Evolutionary conservation across 2,329 filamentous ascomycete genomes (phyloP), one percentile per base, ranked within the genome.

Genomic region (Sporothrix pallida): DNA sequence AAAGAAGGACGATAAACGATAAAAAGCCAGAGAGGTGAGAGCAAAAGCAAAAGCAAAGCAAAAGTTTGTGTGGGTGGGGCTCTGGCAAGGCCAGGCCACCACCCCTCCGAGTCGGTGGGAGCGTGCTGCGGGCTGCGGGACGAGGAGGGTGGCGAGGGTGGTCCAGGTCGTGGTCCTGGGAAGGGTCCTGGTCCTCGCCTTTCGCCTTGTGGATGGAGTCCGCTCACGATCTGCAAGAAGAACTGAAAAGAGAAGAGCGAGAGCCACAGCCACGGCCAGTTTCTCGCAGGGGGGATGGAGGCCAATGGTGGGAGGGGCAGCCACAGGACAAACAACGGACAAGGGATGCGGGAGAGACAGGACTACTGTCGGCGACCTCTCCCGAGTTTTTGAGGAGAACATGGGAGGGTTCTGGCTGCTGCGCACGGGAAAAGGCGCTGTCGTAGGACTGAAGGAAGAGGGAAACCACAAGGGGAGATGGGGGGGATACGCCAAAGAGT

Each of bases 381-480:
- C 62, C 60, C 60, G 60, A 42, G 15, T 37, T 37, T 37, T 7
- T 37, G 15, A 44, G 26, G 58, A n/a, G 31, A 23, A 54, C 50
- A 54, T 8, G 48, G 20, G 50, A 17, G 50, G 15, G 13, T 54
- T 37, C 7, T 37, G 31, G 20, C 23, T 44, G 31, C 37, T 63
- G 60, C 42, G 37, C 13, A 20, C 62, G 13, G 62, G 20, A n/a
- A 46, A 15, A 46, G 23, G 62, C 42, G 46, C n/a, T 15, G 10
- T 26, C 62, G 42, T 65, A 65, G 62, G 62, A 65, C 62, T 48
- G 42, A 65, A 46, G 60, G 60, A 65, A 37, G 60, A 63, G 37
- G 37, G 60, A 44, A 42, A 46, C 26, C 20, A 23, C n/a, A 42
- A 31, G 9, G 50, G 23, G 23, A 26, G 23, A 26, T 26, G 23